A percentile compares a stretch with the other conserved stretches of the same genome.
phyloP scores from a whole-genome alignment of 169 alveolate species.

The Plasmodium chabaudi region DNA sequence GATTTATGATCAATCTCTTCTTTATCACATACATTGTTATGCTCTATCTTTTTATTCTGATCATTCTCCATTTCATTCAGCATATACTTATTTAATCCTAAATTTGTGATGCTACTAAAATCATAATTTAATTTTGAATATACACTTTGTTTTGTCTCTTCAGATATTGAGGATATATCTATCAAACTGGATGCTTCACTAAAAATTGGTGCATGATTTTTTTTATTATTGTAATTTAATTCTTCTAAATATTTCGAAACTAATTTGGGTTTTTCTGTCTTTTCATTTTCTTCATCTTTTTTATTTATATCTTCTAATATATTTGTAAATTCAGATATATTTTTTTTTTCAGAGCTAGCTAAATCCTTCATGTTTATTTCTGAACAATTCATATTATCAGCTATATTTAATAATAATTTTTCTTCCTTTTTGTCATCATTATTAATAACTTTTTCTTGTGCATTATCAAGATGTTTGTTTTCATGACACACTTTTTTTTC shows the following conservation, averaged over 20 bases:
- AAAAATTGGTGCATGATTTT: slow-evolving; percentile 11
- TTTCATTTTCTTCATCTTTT: background rate
- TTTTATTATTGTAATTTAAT: slow-evolving; percentile 46
- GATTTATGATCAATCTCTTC: background rate
- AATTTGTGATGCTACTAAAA: slow-evolving; percentile 1
- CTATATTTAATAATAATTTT: background rate
- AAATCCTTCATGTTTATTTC: background rate
- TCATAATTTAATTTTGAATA: slow-evolving; percentile 30
- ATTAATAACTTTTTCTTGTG: background rate
- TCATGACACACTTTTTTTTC: background rate
- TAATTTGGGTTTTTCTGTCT: slow-evolving; percentile 29
- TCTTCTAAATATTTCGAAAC: slow-evolving; percentile 44
- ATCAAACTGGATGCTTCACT: slow-evolving; percentile 6
- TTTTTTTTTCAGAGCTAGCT: background rate
- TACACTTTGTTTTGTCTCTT: slow-evolving; percentile 34
- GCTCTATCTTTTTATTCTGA: background rate
- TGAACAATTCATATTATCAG: background rate
- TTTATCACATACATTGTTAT: background rate
- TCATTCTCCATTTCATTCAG: background rate
- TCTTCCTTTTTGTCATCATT: slow-evolving; percentile 6
- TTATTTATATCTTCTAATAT: background rate
- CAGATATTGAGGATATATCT: slow-evolving; percentile 36
- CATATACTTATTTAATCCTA: background rate
- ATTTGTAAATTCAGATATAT: background rate
- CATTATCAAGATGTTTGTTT: background rate